Base-by-base conservation (phyloP, 495 filamentous ascomycete species). In the Immersiella caudata region DNA sequence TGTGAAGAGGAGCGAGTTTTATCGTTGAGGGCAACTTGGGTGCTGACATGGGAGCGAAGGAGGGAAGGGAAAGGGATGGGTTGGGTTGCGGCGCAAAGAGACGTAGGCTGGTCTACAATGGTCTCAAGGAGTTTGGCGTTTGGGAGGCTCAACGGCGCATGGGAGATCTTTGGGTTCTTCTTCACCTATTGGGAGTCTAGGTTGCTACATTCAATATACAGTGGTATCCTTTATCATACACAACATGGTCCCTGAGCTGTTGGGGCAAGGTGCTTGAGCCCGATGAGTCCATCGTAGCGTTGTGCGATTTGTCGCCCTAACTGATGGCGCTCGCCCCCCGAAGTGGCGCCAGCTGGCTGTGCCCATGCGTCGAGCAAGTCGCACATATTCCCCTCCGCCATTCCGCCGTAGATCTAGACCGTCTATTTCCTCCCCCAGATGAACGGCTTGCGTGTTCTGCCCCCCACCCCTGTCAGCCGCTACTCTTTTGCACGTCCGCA, bases 1-100 rank as follows among this genome's bases (percentile, higher is more conserved):
- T 78, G 90, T 97, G 14, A 96, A 94, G 87, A 83, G 95, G 65
- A 94, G 94, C 67, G 95, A 99, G 80, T 99, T 97, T 75, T 99
- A 99, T 80, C 88, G 94, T 72, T 97, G 81, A 59, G 56, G 56
- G 56, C 18, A 3, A 29, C 26, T 5, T 46, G 16, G 9, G 40
- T 4, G 16, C 2, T 12, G 40, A 6, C 14, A n/a, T n/a, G n/a
- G n/a, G n/a, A n/a, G n/a, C n/a, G n/a, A n/a, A 18, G 11, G 40
- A 14, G 2, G 40, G 40, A 46, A 4, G 40, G 14, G 16, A 14
- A 46, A 14, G 4, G 40, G 40, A 14, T 46, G 40, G 40, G 26
- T 18, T 61, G 59, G 59, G 59, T 27, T 40, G 26, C 14, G 29
- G 33, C 27, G 59, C 12, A 40, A 40, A 40, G 59, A 21, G 52